A percentile compares a stretch with the other conserved stretches of the same genome.
Conservation (phyloP, 2,329 filamentous ascomycete genomes). For the Colletotrichum aenigma region DNA sequence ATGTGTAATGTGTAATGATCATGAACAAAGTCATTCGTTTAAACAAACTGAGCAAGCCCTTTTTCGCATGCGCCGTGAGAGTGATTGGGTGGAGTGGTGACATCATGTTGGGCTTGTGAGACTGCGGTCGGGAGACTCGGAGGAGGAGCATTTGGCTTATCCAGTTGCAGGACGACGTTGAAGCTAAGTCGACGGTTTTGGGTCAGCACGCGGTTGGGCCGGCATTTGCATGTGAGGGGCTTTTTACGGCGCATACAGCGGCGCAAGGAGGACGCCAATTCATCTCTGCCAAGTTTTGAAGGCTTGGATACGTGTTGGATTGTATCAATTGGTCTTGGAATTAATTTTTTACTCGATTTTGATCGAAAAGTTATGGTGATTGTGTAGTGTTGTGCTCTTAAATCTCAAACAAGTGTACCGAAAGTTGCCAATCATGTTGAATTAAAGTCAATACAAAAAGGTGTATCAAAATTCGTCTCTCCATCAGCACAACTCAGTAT, state of each 20-base stretch:
- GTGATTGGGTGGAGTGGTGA: background rate
- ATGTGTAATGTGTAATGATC: conserved; percentile 11
- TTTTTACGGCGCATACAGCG: background rate
- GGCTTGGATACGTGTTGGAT: background rate
- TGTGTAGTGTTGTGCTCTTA: accelerated
- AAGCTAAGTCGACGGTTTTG: background rate
- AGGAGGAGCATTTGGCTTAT: background rate
- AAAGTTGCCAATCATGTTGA: background rate
- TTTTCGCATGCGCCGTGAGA: background rate
- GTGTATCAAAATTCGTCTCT: background rate
- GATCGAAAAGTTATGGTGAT: no score
- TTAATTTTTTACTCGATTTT: no score
- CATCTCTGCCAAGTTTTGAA: background rate
- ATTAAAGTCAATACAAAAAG: background rate
- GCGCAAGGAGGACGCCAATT: background rate
- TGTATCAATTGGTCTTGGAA: no score
- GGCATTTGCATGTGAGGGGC: background rate
- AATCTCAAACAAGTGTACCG: accelerated
- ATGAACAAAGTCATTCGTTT: conserved; percentile 3
- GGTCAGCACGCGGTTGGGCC: background rate
- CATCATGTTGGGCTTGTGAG: background rate
- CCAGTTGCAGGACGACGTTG: background rate
- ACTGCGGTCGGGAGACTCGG: background rate
- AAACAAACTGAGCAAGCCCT: background rate
- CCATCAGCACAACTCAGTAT: background rate